phyloP scores from a whole-genome alignment of 208 protist genomes.

The Herpetomonas muscarum region DNA sequence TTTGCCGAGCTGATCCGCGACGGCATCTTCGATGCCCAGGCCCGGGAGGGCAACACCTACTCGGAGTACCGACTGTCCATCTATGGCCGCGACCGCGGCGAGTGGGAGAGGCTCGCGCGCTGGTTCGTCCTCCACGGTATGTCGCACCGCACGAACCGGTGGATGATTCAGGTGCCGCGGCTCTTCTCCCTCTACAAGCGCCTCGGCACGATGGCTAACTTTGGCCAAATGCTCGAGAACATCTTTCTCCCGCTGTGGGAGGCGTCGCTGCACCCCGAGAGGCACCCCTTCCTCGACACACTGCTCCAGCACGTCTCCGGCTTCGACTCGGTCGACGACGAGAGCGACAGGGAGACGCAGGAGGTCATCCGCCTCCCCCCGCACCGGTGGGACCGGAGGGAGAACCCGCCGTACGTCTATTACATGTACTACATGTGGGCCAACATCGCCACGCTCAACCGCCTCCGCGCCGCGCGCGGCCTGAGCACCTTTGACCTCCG shows the following conservation, averaged over 20 bases:
- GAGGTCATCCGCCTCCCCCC: slow-evolving; percentile 31
- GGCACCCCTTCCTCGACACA: slow-evolving; percentile 89
- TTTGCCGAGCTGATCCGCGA: slow-evolving; percentile 78
- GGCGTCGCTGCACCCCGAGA: slow-evolving; percentile 88
- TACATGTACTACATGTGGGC: slow-evolving; percentile 97
- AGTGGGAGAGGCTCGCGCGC: slow-evolving; percentile 70
- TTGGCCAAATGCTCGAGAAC: slow-evolving; percentile 94
- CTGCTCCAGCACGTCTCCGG: slow-evolving; percentile 94
- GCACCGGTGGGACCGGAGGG: slow-evolving; percentile 32
- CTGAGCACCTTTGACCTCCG: slow-evolving; percentile 94
- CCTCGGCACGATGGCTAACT: slow-evolving; percentile 68
- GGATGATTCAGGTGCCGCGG: slow-evolving; percentile 96
- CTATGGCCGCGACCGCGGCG: slow-evolving; percentile 48
- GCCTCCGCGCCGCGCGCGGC: slow-evolving; percentile 69
- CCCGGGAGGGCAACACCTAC: slow-evolving; percentile 49
- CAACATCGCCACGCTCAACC: slow-evolving; percentile 97
- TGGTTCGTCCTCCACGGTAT: slow-evolving; percentile 90
- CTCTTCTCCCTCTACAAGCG: slow-evolving; percentile 79
- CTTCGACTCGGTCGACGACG: slow-evolving; percentile 97
- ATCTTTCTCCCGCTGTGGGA: slow-evolving; percentile 98
- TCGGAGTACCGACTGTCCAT: slow-evolving; percentile 87
- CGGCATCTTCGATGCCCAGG: slow-evolving; percentile 42
- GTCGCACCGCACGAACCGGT: slow-evolving; percentile 91
- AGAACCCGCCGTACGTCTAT: slow-evolving; percentile 90
- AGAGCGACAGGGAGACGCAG: slow-evolving; percentile 87